Conservation (phyloP, 352 stramenopile genomes). For the Pythium guiyangense region DNA sequence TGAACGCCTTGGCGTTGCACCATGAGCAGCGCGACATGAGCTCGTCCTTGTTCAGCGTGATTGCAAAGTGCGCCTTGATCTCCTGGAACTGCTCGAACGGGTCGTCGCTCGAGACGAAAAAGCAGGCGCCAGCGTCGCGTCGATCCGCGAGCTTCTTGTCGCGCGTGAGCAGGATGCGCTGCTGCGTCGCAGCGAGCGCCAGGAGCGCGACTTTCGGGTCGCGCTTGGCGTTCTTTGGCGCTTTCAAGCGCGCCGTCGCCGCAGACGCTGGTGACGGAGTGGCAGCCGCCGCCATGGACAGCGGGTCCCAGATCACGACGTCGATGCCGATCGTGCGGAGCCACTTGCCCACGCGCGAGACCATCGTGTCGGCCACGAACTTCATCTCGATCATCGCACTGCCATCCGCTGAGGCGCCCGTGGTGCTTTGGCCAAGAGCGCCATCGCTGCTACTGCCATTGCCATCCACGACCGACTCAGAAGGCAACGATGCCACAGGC, state of each 20-base stretch:
- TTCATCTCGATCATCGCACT: conserved; percentile 18
- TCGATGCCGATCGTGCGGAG: conserved; percentile 72
- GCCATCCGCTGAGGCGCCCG: neutral
- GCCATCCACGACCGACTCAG: too few species aligned
- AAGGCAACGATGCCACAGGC: conserved; percentile 1
- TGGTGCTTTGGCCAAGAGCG: too few species aligned
- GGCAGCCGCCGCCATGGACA: conserved; percentile 23
- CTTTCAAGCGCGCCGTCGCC: too few species aligned
- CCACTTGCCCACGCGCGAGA: conserved; percentile 62
- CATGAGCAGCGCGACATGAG: too few species aligned
- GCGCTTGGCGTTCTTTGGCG: conserved; percentile 4
- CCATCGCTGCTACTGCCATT: too few species aligned
- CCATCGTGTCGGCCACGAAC: conserved; percentile 75
- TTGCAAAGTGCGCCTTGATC: too few species aligned
- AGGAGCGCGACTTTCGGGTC: conserved; percentile 50
- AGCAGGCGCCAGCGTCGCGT: conserved; percentile 66
- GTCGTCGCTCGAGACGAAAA: conserved; percentile 69
- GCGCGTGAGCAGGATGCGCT: conserved; percentile 70
- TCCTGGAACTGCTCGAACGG: conserved; percentile 71
- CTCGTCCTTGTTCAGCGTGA: too few species aligned
- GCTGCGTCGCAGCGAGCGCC: conserved; percentile 39
- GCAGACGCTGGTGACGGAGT: too few species aligned
- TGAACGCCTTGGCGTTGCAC: too few species aligned
- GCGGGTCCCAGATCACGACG: conserved; percentile 60
- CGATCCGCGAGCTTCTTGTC: conserved; percentile 70